A percentile compares a stretch with the other conserved stretches of the same genome.
Conservation (phyloP, 352 stramenopile genomes). For the Phytophthora melonis region DNA sequence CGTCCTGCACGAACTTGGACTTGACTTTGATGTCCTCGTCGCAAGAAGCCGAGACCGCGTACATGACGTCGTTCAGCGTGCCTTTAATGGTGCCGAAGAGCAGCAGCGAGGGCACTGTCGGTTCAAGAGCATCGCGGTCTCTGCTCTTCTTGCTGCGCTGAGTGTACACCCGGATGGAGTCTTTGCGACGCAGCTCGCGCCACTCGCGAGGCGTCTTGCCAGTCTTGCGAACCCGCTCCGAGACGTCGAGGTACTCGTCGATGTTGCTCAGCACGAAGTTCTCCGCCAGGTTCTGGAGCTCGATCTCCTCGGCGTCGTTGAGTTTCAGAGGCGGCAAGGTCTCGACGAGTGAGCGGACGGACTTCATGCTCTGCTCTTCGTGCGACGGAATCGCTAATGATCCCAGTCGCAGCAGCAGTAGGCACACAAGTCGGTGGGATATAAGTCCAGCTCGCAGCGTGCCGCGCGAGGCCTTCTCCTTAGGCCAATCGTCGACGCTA, state of each 20-base stretch:
- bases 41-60: slow-evolving; percentile 39
- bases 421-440: background rate
- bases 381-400: slow-evolving; percentile 28
- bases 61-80: slow-evolving; percentile 56
- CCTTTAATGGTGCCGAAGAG: slow-evolving; percentile 37
- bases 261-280: slow-evolving; percentile 45
- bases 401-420: background rate
- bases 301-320: slow-evolving; percentile 24
- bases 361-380: slow-evolving; percentile 18
- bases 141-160: slow-evolving; percentile 25
- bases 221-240: slow-evolving; percentile 43
- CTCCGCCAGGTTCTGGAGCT: slow-evolving; percentile 38
- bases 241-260: slow-evolving; percentile 45
- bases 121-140: background rate
- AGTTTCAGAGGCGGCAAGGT: slow-evolving; percentile 42
- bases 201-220: slow-evolving; percentile 32
- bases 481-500: slow-evolving; percentile 19
- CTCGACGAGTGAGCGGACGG: slow-evolving; percentile 24
- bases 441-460: slow-evolving; percentile 14
- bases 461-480: slow-evolving; percentile 11
- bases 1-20: slow-evolving; percentile 52
- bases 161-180: slow-evolving; percentile 37
- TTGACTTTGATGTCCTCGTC: slow-evolving; percentile 46
- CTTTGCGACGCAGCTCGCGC: slow-evolving; percentile 43
- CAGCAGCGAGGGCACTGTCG: slow-evolving; percentile 30